phyloP scores from a whole-genome alignment of 768 basidiomycete species.

The Rhizopogon salebrosus region DNA sequence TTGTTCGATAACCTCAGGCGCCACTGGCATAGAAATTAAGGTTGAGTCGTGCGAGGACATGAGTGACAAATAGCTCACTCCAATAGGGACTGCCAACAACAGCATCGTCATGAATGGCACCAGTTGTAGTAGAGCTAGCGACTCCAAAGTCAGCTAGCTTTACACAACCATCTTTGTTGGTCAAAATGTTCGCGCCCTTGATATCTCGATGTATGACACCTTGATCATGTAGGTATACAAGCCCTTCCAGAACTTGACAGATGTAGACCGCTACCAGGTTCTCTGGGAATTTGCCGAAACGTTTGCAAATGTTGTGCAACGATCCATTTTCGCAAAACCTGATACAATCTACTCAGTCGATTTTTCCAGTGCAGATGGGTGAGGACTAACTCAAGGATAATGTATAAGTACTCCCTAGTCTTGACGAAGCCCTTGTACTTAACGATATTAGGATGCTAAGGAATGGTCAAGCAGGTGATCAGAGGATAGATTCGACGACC shows the following conservation, averaged over 20 bases:
- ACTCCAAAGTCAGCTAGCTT: slow-evolving; percentile 99
- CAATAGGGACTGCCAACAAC: slow-evolving; percentile 99
- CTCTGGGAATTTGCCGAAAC: slow-evolving; percentile 98
- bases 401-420: slow-evolving; percentile 90
- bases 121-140: slow-evolving; percentile 71
- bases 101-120: slow-evolving; percentile 76
- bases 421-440: slow-evolving; percentile 99
- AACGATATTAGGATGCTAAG: slow-evolving; percentile 92
- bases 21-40: slow-evolving; percentile 55
- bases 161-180: slow-evolving; percentile 96
- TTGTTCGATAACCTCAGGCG: slow-evolving; percentile 98
- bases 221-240: slow-evolving; percentile 91
- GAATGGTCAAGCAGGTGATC: slow-evolving; percentile 10
- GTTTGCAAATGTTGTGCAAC: slow-evolving; percentile 89
- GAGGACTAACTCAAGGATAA: slow-evolving; percentile 81
- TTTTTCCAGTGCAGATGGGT: neutral
- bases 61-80: slow-evolving; percentile 53
- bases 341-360: slow-evolving; percentile 3
- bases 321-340: slow-evolving; percentile 98
- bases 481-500: slow-evolving; percentile 1
- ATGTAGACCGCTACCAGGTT: slow-evolving; percentile 95
- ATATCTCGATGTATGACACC: slow-evolving; percentile 98
- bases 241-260: slow-evolving; percentile 90
- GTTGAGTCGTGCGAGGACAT: slow-evolving; percentile 5
- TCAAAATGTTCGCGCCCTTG: slow-evolving; percentile 97